Evolutionary conservation across 306 rosid species (phyloP).

Genomic region (Trifolium fragiferum): DNA sequence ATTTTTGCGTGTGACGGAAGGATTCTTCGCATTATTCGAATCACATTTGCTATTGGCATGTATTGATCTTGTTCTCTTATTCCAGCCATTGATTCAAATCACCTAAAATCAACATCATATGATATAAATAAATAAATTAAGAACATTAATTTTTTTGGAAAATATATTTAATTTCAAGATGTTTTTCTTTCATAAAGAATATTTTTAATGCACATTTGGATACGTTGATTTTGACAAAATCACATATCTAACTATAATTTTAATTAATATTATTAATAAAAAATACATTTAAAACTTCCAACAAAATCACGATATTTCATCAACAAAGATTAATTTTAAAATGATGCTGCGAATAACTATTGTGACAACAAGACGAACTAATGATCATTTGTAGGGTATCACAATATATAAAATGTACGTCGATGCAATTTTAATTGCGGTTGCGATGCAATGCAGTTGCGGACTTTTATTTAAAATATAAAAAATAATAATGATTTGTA

Average conservation of each 20-base stretch:
- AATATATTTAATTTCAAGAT: background rate
- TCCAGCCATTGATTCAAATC: slow-evolving; percentile 17
- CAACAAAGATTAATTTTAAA: background rate
- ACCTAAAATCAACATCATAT: background rate
- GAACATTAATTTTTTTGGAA: background rate
- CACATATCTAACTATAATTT: background rate
- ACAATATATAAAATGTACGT: background rate
- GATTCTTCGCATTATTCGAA: slow-evolving; percentile 72
- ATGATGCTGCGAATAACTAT: background rate
- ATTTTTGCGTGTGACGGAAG: slow-evolving; percentile 75
- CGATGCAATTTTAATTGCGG: background rate
- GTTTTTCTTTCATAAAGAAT: background rate
- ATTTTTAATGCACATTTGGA: background rate
- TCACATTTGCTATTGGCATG: slow-evolving; percentile 84
- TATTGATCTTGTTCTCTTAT: slow-evolving; percentile 67
- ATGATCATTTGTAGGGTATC: background rate
- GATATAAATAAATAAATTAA: background rate
- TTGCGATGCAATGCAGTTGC: background rate
- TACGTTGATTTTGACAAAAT: background rate
- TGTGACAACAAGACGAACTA: background rate
- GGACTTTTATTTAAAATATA: background rate
- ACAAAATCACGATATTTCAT: background rate
- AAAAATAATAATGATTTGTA: too few species aligned
- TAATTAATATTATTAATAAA: too few species aligned
- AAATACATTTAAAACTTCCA: background rate